Conservation (phyloP, 73 alveolate genomes). For the Tetrahymena malaccensis region DNA sequence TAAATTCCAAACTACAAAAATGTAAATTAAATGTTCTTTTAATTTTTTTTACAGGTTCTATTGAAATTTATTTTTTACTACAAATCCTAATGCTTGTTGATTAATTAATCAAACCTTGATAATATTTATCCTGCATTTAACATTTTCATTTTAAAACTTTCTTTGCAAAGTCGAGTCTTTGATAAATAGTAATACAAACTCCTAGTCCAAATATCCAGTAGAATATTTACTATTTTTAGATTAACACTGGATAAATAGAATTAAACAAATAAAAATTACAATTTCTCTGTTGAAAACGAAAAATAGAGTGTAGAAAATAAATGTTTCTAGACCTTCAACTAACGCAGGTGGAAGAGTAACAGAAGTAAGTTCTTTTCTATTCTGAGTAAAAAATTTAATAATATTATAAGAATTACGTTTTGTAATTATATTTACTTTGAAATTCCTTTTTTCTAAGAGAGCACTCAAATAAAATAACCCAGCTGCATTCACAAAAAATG, state of each 20-base stretch:
- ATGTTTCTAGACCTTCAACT: constrained; percentile 59
- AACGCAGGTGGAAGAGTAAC: constrained; percentile 62
- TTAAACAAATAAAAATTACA: background rate
- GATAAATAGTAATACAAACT: background rate
- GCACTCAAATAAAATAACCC: constrained; percentile 51
- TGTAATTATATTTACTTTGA: background rate
- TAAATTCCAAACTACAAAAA: too few relatives aligned
- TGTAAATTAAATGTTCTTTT: too few relatives aligned
- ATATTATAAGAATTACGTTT: too few relatives aligned
- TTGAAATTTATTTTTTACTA: too few relatives aligned
- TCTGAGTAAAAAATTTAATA: background rate
- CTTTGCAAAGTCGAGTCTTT: background rate
- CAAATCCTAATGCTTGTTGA: too few relatives aligned
- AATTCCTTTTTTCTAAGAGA: constrained; percentile 44
- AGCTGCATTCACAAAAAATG: constrained; percentile 53
- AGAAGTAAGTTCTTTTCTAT: constrained; percentile 47
- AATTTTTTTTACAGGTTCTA: background rate
- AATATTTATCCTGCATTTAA: background rate
- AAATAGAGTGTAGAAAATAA: constrained; percentile 38
- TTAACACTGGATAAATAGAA: background rate
- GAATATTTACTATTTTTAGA: background rate
- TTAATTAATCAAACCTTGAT: too few relatives aligned
- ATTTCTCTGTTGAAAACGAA: constrained; percentile 18
- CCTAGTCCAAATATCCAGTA: background rate
- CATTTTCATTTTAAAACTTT: background rate